Evolutionary conservation across 148 eudicot genomes (phyloP), one percentile per base, ranked within the genome.

Genomic region (Talinum fruticosum): DNA sequence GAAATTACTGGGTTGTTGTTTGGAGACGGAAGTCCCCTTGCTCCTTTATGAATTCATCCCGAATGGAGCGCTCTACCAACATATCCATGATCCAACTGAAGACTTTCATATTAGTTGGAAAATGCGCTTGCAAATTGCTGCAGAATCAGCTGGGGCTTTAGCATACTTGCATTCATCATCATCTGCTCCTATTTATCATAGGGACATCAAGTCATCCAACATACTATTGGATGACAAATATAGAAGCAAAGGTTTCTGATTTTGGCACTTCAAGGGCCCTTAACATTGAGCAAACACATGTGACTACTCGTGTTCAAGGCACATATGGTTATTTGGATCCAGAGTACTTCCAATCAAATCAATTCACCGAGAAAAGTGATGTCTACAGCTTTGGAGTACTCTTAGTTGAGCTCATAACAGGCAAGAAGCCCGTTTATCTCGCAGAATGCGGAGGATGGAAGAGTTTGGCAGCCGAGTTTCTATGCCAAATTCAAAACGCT

Each of bases 231-330:
- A 77, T 67, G 78, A 77, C 0, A 82, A 77, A 65, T 77, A 35
- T 10, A 73, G 74, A 57, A 41, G 80, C 84, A 23, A 77, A 77
- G 61, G 61, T 77, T 37, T 66, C 84, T 19, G 84, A 82, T 59
- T 82, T 82, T 53, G 84, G 80, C 36, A 57, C 84, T 1, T 77
- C 80, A n/a, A 72, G 73, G 65, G 77, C 84, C 28, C 66, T 82
- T 32, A 77, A 66, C 64, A 82, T 82, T 49, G 84, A 82, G 24
- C 84, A 82, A 45, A 82, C 84, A 67, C 84, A 82, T n/a, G 69
- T 82, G 26, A 82, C 81, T 59, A 82, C 84, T 0, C 75, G 49
- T 59, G 81, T 82, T 59, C 66, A 28, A 24, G 84, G 84, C 33
- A 78, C 84, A 44, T 82, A 73, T 24, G 84, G 84, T 71, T 76